Base-by-base conservation (phyloP, 805 yeast species). In the Blastobotrys terrestris region DNA sequence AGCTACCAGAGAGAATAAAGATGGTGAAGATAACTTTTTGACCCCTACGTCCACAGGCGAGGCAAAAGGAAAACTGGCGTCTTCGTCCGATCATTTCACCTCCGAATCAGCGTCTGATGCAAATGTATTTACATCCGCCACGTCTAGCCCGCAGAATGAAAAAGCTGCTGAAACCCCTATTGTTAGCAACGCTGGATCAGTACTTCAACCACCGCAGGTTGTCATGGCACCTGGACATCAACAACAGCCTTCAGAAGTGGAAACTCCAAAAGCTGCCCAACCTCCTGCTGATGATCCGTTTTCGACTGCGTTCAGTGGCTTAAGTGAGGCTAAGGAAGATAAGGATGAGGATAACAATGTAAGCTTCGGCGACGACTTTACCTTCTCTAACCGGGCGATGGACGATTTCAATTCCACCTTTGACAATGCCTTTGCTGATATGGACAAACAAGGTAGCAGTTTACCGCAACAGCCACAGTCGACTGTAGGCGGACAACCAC, bases 221-320 rank as follows among this genome's bases (percentile, higher is more conserved):
- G n/a, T n/a, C n/a, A n/a, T n/a, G n/a, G n/a, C n/a, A n/a, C n/a
- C n/a, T n/a, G n/a, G n/a, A n/a, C n/a, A n/a, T n/a, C n/a, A n/a
- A n/a, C n/a, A n/a, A n/a, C n/a, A 48, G 21, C 48, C 55, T 41
- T 53, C 60, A 15, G 5, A 8, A 2, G 42, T 16, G 20, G 41
- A 16, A 11, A 15, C 22, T 44, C 35, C 8, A 20, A 44, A 44
- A 7, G 46, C 35, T 15, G 16, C 39, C 16, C 39, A 20, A 21
- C 44, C 26, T 2, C 46, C 45, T 13, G 58, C 44, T 21, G 63
- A 59, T 50, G 70, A 61, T 21, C 53, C 55, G n/a, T 73, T 72
- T 55, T 77, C 69, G 54, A 75, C 72, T 56, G 77, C 72, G 44
- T 76, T 76, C 60, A 72, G 67, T 31, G 79, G 72, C 13, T 61